Percentiles rank a stretch among this genome's conserved stretches.
These are phyloP conservation scores for Apostasia shenzhenica DNA, from an alignment of 106 monocot species.

Conservation along the genomic window DNA sequence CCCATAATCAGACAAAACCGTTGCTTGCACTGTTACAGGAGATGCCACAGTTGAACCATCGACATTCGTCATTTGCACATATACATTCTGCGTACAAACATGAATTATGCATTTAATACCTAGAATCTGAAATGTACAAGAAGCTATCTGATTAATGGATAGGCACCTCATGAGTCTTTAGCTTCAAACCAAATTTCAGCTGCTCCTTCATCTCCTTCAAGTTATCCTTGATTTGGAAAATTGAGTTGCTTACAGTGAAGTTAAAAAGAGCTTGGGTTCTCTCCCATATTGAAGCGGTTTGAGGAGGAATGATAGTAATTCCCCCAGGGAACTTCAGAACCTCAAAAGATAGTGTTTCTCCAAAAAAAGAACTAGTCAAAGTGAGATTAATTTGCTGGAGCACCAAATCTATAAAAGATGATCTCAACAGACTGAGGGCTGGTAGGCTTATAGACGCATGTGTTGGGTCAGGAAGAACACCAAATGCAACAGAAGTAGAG, in stretches of 20 bases:
- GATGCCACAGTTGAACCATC: conserved; percentile 53
- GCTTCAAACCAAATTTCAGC: conserved; percentile 55
- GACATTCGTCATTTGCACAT: conserved; percentile 58
- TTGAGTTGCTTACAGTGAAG: conserved; percentile 52
- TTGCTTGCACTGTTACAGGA: conserved; percentile 49
- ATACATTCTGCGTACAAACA: conserved; percentile 55
- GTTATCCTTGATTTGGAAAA: conserved; percentile 39
- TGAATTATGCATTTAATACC: neutral
- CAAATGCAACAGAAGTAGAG: conserved; percentile 50
- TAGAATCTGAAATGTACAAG: neutral
- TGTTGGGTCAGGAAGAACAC: conserved; percentile 41
- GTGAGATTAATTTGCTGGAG: conserved; percentile 57
- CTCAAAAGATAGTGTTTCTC: conserved; percentile 48
- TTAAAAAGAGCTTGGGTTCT: conserved; percentile 46
- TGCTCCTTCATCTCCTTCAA: conserved; percentile 54
- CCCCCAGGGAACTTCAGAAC: conserved; percentile 72
- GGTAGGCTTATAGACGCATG: conserved; percentile 38
- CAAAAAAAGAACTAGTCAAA: conserved; percentile 54
- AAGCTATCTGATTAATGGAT: neutral
- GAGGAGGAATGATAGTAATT: conserved; percentile 56
- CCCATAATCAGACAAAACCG: conserved; percentile 57
- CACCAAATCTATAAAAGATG: conserved; percentile 52
- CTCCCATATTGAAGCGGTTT: conserved; percentile 59
- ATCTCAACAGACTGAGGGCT: conserved; percentile 55
- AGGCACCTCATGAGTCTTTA: conserved; percentile 57